Percentiles rank a stretch among this genome's conserved stretches.
phyloP scores from a whole-genome alignment of 352 stramenopile genomes.

The Globisporangium alternatum region DNA sequence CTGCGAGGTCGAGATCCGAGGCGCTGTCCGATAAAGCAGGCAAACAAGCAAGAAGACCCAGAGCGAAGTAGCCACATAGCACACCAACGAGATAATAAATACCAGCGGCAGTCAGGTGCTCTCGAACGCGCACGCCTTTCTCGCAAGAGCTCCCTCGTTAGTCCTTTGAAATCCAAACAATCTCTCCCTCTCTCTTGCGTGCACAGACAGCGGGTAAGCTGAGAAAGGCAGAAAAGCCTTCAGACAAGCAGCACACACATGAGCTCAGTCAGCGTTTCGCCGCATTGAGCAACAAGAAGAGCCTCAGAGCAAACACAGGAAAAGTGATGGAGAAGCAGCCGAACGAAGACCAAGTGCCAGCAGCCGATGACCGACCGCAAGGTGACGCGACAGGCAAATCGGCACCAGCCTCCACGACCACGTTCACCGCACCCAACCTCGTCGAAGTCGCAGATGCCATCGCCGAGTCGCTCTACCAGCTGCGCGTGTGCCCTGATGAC shows the following conservation, averaged over 20 bases:
- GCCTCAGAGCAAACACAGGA: background rate
- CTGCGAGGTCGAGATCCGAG: conserved; percentile 51
- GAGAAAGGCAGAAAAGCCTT: background rate
- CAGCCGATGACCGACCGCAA: background rate
- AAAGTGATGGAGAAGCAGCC: background rate
- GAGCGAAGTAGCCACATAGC: background rate
- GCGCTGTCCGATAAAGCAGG: conserved; percentile 35
- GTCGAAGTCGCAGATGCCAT: background rate
- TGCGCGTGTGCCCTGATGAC: background rate
- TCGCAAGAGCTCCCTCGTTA: background rate
- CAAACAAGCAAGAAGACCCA: background rate
- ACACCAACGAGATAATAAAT: background rate
- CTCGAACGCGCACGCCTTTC: background rate
- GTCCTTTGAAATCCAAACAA: too few species aligned
- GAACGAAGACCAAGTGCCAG: background rate
- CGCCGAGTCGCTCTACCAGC: background rate
- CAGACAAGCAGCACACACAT: background rate
- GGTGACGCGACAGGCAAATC: background rate
- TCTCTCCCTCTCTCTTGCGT: too few species aligned
- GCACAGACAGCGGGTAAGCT: background rate
- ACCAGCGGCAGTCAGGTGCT: background rate
- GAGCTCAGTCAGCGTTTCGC: background rate
- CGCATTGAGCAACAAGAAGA: background rate
- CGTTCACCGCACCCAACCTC: background rate
- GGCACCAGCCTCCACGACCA: background rate